Evolutionary conservation across 805 yeast genomes (phyloP).

Genomic region (Wickerhamomyces hampshirensis): DNA sequence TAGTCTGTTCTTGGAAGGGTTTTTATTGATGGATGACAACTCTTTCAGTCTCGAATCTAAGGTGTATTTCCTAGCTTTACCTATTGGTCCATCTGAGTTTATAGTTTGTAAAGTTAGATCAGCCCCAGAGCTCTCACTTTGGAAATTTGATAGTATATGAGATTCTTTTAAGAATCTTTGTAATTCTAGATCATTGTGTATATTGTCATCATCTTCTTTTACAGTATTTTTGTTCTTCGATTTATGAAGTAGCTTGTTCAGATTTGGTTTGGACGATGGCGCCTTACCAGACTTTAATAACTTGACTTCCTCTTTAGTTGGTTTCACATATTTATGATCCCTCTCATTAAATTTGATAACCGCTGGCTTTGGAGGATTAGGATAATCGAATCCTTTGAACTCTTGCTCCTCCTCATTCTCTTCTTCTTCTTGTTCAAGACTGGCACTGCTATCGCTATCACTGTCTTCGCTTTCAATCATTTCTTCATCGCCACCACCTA

Average conservation of each 20-base stretch:
- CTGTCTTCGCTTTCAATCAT: conserved; percentile 19
- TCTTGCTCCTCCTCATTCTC: conserved; percentile 19
- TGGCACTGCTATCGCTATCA: conserved; percentile 23
- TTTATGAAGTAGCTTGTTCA: neutral
- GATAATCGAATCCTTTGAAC: conserved; percentile 12
- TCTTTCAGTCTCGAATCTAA: conserved; percentile 52
- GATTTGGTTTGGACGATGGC: conserved; percentile 34
- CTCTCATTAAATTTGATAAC: conserved; percentile 38
- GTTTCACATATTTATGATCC: conserved; percentile 24
- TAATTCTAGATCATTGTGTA: conserved; percentile 66
- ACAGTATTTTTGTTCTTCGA: conserved; percentile 9
- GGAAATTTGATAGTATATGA: conserved; percentile 48
- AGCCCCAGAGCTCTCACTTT: conserved; percentile 42
- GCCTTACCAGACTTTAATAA: conserved; percentile 52
- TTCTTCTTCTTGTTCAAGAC: conserved; percentile 18
- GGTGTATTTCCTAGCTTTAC: conserved; percentile 64
- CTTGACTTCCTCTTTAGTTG: conserved; percentile 46
- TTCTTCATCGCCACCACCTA: conserved; percentile 8
- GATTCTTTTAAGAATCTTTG: conserved; percentile 70
- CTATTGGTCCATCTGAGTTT: conserved; percentile 43
- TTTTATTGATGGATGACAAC: conserved; percentile 43
- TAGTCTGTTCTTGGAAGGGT: conserved; percentile 32
- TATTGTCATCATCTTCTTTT: conserved; percentile 43
- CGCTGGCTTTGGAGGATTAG: conserved; percentile 10
- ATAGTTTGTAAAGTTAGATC: conserved; percentile 59